These are phyloP conservation scores for Lolium multiflorum DNA, from an alignment of 176 grass and related monocot species.

Conservation along the genomic window DNA sequence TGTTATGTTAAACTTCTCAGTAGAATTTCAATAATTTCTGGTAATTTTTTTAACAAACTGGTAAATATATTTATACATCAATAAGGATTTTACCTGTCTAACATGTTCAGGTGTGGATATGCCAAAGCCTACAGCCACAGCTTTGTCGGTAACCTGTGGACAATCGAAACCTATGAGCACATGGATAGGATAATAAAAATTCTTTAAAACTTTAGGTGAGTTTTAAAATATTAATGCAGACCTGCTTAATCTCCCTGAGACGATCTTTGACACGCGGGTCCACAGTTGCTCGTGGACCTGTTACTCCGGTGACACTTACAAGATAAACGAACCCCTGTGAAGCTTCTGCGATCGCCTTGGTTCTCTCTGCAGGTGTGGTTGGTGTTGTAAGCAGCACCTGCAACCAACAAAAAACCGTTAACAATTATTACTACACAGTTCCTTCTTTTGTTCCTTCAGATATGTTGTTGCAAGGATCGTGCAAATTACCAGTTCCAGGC, in stretches of 20 bases:
- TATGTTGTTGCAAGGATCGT: too few relatives aligned
- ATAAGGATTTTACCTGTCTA: constrained; percentile 55
- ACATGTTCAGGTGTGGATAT: constrained; percentile 85
- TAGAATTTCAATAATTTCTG: too few relatives aligned
- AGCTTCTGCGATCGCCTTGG: constrained; percentile 65
- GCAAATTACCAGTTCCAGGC: constrained; percentile 66
- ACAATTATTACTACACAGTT: too few relatives aligned
- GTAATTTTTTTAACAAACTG: too few relatives aligned
- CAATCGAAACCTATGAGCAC: not conserved
- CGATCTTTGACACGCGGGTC: constrained; percentile 65
- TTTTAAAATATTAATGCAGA: not conserved
- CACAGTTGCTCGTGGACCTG: constrained; percentile 64
- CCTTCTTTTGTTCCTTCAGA: too few relatives aligned
- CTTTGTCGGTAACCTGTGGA: constrained; percentile 62
- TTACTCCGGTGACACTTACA: constrained; percentile 78
- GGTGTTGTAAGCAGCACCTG: constrained; percentile 84
- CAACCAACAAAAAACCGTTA: not conserved
- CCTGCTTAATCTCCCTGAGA: constrained; percentile 66
- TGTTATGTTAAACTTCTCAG: too few relatives aligned
- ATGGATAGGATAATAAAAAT: not conserved
- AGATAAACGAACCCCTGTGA: constrained; percentile 82
- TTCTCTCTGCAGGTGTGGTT: constrained; percentile 74
- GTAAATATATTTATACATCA: not conserved
- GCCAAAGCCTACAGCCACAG: constrained; percentile 86
- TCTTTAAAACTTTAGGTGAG: not conserved